Evolutionary conservation across 495 filamentous ascomycete genomes (phyloP).

Genomic region (Penicillium argentinense): DNA sequence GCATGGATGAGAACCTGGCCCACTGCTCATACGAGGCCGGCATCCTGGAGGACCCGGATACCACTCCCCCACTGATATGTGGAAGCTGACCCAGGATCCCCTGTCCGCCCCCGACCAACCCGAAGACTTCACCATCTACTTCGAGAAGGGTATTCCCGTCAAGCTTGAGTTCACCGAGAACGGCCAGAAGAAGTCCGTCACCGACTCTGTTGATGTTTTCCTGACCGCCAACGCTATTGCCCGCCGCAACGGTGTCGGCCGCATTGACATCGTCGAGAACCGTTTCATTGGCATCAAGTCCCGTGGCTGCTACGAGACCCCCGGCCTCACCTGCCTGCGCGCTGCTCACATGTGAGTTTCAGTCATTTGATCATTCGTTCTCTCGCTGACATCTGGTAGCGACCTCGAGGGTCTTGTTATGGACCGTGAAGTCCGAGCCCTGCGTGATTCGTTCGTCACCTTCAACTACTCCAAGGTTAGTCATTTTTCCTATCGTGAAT

Average conservation of each 20-base stretch:
- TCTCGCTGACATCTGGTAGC: constrained; percentile 15
- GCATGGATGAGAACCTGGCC: constrained; percentile 80
- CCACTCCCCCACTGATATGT: constrained; percentile 76
- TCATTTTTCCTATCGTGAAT: constrained; percentile 2
- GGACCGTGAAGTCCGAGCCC: constrained; percentile 77
- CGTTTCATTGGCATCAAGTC: constrained; percentile 84
- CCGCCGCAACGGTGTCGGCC: constrained; percentile 72
- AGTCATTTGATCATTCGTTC: neutral
- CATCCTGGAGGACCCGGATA: constrained; percentile 52
- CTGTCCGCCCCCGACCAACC: constrained; percentile 72
- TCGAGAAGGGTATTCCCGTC: constrained; percentile 81
- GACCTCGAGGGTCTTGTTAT: constrained; percentile 84
- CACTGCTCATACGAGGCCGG: constrained; percentile 93
- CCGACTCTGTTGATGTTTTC: constrained; percentile 79
- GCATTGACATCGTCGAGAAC: constrained; percentile 93
- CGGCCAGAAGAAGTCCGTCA: constrained; percentile 56
- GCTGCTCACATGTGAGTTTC: constrained; percentile 63
- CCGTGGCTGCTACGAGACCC: constrained; percentile 89
- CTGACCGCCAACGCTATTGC: constrained; percentile 76
- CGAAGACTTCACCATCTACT: constrained; percentile 72
- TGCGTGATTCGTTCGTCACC: constrained; percentile 79
- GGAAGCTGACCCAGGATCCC: constrained; percentile 79
- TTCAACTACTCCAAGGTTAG: constrained; percentile 65
- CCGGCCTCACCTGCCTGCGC: constrained; percentile 69
- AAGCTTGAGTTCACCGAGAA: constrained; percentile 62